These are phyloP conservation scores for Tephrocybe sp. DNA, from an alignment of 768 basidiomycete species.

Conservation along the genomic window DNA sequence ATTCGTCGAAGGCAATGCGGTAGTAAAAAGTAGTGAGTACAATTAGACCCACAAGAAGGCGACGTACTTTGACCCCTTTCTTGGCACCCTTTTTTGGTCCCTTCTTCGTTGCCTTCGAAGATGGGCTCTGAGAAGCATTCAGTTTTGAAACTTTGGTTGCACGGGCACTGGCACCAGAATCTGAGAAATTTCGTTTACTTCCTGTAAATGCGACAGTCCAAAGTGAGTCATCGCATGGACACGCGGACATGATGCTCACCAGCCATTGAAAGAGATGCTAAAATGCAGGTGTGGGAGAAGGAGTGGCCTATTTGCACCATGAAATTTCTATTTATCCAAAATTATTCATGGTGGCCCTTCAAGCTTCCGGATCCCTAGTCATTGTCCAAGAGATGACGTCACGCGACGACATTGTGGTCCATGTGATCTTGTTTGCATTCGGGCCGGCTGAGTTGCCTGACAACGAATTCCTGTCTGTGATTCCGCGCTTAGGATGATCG, in stretches of 20 bases:
- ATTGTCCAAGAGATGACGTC: slow-evolving; percentile 17
- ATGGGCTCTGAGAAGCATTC: slow-evolving; percentile 26
- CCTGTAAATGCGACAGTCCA: slow-evolving; percentile 18
- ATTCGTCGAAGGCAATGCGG: slow-evolving; percentile 3
- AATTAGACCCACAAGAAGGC: slow-evolving; percentile 6
- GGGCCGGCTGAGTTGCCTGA: too few species aligned
- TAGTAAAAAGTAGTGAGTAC: not conserved
- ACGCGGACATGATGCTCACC: slow-evolving; percentile 3
- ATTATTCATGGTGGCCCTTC: slow-evolving; percentile 4
- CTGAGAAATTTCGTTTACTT: slow-evolving; percentile 48
- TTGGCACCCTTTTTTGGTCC: slow-evolving; percentile 38
- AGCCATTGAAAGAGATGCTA: slow-evolving; percentile 7
- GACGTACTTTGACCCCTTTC: slow-evolving; percentile 48
- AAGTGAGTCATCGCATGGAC: not conserved
- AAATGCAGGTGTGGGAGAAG: too few species aligned
- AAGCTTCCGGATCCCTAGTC: too few species aligned
- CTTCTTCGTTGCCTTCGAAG: slow-evolving; percentile 34
- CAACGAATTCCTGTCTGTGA: too few species aligned
- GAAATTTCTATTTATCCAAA: slow-evolving; percentile 9
- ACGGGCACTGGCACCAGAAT: slow-evolving; percentile 36
- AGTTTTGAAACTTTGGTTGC: slow-evolving; percentile 55
- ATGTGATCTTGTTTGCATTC: too few species aligned
- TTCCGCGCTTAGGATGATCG: too few species aligned
- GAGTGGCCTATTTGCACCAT: slow-evolving; percentile 4
- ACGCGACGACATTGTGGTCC: too few species aligned